These are phyloP conservation scores for Aureobasidium sp. DNA, from an alignment of 2,329 filamentous ascomycete genomes.

Conservation along the genomic window DNA sequence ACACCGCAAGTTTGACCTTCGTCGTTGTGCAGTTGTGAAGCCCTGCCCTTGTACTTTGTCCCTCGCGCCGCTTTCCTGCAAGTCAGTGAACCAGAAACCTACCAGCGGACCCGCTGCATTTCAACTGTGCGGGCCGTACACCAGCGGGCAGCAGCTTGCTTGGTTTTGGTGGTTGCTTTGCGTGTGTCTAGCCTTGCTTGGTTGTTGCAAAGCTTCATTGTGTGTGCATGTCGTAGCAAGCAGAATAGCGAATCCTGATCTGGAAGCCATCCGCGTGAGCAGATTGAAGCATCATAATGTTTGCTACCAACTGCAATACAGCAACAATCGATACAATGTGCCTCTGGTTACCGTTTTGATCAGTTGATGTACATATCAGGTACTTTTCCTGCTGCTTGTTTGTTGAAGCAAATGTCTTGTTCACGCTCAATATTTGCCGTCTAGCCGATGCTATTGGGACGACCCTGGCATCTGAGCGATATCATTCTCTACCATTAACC, in stretches of 20 bases:
- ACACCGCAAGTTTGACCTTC: conserved; percentile 7
- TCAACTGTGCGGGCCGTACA: conserved; percentile 7
- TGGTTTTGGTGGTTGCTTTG: neutral
- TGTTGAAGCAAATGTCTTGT: neutral
- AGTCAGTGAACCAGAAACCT: neutral
- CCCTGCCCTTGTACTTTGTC: conserved; percentile 1
- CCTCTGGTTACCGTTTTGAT: neutral
- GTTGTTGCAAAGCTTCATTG: neutral
- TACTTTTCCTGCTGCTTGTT: neutral
- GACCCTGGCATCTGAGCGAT: neutral
- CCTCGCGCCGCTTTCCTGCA: neutral
- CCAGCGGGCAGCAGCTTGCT: neutral
- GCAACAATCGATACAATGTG: neutral
- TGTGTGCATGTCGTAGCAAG: neutral
- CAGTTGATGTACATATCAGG: neutral
- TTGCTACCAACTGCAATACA: neutral
- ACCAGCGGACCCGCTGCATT: conserved; percentile 2
- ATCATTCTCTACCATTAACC: neutral
- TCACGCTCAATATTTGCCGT: too few relatives aligned
- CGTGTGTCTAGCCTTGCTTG: neutral
- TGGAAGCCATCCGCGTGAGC: neutral
- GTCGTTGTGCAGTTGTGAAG: neutral
- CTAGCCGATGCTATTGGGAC: neutral
- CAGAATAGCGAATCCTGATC: neutral
- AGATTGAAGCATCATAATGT: neutral